These are phyloP conservation scores for Biscogniauxia mediterranea DNA, from an alignment of 2,329 filamentous ascomycete genomes.

Conservation along the genomic window DNA sequence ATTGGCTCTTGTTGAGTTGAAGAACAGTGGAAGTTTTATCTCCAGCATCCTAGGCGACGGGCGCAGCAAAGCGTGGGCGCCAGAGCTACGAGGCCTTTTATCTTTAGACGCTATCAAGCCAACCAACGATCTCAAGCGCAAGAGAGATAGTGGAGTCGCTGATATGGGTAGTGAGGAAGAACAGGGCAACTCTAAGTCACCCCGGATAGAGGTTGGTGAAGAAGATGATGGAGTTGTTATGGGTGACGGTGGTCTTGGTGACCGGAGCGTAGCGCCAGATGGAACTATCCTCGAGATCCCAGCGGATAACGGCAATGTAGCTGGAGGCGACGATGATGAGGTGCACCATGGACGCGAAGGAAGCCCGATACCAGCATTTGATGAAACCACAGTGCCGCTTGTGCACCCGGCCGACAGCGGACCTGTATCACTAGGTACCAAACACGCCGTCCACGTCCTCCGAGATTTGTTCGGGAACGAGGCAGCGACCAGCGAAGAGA, in stretches of 20 bases:
- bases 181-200: slow-evolving; percentile 62
- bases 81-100: slow-evolving; percentile 88
- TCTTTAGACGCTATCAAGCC: slow-evolving; percentile 78
- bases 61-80: slow-evolving; percentile 78
- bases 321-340: slow-evolving; percentile 46
- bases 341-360: slow-evolving; percentile 43
- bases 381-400: slow-evolving; percentile 73
- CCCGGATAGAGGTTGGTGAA: slow-evolving; percentile 66
- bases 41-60: slow-evolving; percentile 81
- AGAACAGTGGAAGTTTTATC: slow-evolving; percentile 87
- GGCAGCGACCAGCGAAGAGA: slow-evolving; percentile 64
- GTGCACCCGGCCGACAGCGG: slow-evolving; percentile 82
- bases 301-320: slow-evolving; percentile 47
- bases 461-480: slow-evolving; percentile 81
- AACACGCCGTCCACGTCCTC: slow-evolving; percentile 92
- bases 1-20: slow-evolving; percentile 85
- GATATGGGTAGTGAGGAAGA: slow-evolving; percentile 71
- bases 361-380: slow-evolving; percentile 61
- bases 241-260: slow-evolving; percentile 50
- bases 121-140: slow-evolving; percentile 82
- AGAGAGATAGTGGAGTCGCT: slow-evolving; percentile 83
- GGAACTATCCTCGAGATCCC: slow-evolving; percentile 65
- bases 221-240: slow-evolving; percentile 56
- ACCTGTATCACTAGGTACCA: slow-evolving; percentile 85
- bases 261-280: slow-evolving; percentile 55